Percentiles rank a stretch among this genome's conserved stretches.
phyloP scores from a whole-genome alignment of 2,329 filamentous ascomycete species.

The Torrubiellomyces zombiae region DNA sequence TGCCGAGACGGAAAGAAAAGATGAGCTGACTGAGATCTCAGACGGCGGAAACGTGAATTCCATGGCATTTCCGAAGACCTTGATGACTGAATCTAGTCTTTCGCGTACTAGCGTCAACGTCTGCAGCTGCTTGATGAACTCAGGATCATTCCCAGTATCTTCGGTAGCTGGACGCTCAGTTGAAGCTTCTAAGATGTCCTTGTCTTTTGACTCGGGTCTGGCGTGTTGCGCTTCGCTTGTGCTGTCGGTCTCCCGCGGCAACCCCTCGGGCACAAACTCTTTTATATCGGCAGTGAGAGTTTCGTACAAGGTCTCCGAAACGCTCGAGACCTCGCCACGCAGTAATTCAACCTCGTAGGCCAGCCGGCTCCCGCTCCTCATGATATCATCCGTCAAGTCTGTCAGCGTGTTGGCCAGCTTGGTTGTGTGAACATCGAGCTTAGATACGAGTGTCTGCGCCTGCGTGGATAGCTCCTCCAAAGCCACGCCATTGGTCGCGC shows the following conservation, averaged over 20 bases:
- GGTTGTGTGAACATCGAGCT: constrained; percentile 77
- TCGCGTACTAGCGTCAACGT: constrained; percentile 67
- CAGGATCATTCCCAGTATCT: constrained; percentile 30
- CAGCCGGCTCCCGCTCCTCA: constrained; percentile 71
- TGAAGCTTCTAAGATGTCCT: constrained; percentile 9
- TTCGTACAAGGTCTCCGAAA: constrained; percentile 64
- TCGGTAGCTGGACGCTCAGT: constrained; percentile 3
- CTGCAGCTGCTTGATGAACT: constrained; percentile 61
- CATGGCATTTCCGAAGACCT: constrained; percentile 88
- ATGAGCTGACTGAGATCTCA: constrained; percentile 67
- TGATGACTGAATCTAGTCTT: constrained; percentile 78
- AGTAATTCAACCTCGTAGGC: constrained; percentile 91
- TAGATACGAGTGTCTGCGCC: constrained; percentile 69
- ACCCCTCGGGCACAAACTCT: constrained; percentile 47
- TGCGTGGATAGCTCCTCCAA: constrained; percentile 65
- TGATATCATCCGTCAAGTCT: constrained; percentile 83
- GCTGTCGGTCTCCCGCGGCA: constrained; percentile 16
- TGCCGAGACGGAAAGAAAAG: constrained; percentile 78
- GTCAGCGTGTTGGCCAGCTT: constrained; percentile 68
- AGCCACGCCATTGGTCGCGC: constrained; percentile 27
- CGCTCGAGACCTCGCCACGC: constrained; percentile 69
- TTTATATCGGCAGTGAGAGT: constrained; percentile 53
- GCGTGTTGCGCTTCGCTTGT: constrained; percentile 7
- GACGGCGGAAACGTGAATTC: constrained; percentile 85
- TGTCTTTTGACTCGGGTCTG: constrained; percentile 6